Conservation (phyloP, 2,329 filamentous ascomycete genomes). For the Periconia sp. region DNA sequence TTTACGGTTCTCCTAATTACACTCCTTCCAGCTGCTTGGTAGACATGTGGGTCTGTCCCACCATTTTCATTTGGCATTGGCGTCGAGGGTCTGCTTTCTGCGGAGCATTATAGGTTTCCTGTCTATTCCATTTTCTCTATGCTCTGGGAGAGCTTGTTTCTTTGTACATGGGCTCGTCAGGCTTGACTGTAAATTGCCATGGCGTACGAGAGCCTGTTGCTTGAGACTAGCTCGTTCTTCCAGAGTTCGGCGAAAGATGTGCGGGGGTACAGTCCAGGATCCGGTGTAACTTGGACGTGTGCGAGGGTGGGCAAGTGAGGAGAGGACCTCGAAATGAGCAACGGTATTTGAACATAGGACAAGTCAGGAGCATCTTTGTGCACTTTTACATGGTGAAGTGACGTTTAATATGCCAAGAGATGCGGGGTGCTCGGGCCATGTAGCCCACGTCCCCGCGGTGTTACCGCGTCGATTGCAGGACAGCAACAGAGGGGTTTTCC, state of each 20-base stretch:
- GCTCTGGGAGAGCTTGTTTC: too few species aligned
- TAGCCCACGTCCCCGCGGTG: conserved; percentile 29
- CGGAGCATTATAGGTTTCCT: conserved; percentile 11
- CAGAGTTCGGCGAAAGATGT: too few species aligned
- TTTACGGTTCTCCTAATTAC: conserved; percentile 31
- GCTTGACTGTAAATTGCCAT: too few species aligned
- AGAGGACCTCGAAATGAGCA: conserved; percentile 11
- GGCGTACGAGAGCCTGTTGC: too few species aligned
- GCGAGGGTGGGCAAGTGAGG: not conserved
- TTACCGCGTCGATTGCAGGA: too few species aligned
- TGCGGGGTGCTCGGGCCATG: conserved; percentile 6
- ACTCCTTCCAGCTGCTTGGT: conserved; percentile 34
- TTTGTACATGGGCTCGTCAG: too few species aligned
- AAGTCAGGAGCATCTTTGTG: conserved; percentile 4
- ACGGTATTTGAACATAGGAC: conserved; percentile 19
- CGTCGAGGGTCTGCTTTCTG: conserved; percentile 2
- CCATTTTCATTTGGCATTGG: conserved; percentile 6
- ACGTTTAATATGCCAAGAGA: conserved; percentile 9
- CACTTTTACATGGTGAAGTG: too few species aligned
- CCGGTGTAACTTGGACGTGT: conserved; percentile 9
- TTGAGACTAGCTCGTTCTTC: too few species aligned
- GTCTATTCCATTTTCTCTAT: not conserved
- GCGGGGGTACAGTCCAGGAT: conserved; percentile 5
- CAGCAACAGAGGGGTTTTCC: too few species aligned
- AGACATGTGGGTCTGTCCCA: conserved; percentile 18